phyloP scores from a whole-genome alignment of 805 yeast species.

The Clavispora fructus region DNA sequence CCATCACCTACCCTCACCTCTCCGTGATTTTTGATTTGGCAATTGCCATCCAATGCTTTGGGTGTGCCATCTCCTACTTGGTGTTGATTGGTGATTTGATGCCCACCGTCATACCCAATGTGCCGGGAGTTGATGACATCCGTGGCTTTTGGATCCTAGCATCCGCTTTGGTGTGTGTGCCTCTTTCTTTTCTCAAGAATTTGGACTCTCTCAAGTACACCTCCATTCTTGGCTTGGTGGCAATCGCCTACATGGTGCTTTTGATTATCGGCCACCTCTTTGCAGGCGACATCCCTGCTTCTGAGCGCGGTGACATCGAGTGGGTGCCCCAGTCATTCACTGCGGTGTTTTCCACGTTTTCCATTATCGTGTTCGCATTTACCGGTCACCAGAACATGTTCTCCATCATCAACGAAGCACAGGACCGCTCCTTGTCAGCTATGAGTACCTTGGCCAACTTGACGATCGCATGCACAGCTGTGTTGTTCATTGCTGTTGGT shows the following conservation, averaged over 20 bases:
- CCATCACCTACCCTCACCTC: slow-evolving; percentile 60
- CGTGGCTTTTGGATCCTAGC: slow-evolving; percentile 60
- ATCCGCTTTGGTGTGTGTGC: slow-evolving; percentile 41
- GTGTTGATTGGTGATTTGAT: slow-evolving; percentile 72
- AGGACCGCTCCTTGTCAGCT: slow-evolving; percentile 44
- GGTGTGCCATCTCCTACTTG: slow-evolving; percentile 66
- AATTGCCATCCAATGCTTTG: slow-evolving; percentile 73
- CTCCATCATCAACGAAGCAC: slow-evolving; percentile 77
- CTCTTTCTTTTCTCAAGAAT: slow-evolving; percentile 67
- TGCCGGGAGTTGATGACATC: slow-evolving; percentile 20
- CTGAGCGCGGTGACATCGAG: slow-evolving; percentile 24
- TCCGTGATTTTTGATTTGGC: slow-evolving; percentile 67
- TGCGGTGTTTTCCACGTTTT: slow-evolving; percentile 63
- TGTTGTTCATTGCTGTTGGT: slow-evolving; percentile 68
- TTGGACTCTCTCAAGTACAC: slow-evolving; percentile 83
- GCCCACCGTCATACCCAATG: slow-evolving; percentile 47
- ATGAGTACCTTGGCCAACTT: slow-evolving; percentile 43
- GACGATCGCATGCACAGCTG: slow-evolving; percentile 57
- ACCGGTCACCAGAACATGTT: slow-evolving; percentile 97
- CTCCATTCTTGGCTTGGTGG: slow-evolving; percentile 72
- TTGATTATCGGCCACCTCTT: slow-evolving; percentile 71
- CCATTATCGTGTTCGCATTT: slow-evolving; percentile 90
- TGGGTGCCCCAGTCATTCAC: slow-evolving; percentile 37
- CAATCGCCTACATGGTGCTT: slow-evolving; percentile 72
- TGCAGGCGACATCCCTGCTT: slow-evolving; percentile 45